Base-by-base conservation (phyloP, 352 stramenopile species). In the Blastocystis sp. region DNA sequence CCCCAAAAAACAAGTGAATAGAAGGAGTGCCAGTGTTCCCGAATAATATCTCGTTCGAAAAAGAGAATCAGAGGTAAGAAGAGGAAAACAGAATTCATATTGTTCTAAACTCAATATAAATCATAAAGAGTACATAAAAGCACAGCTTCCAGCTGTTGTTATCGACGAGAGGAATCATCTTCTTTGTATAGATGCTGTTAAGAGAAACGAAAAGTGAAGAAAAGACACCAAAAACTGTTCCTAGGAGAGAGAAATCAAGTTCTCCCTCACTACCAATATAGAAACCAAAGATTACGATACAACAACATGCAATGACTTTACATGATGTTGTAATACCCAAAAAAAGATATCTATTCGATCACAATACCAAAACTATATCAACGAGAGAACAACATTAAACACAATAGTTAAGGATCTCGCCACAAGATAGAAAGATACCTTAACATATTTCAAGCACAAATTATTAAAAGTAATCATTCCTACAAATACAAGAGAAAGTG, bases 171-270 rank as follows among this genome's bases (percentile, higher is more conserved):
- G 92, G 91, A 0, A 95, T 78, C 5, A 95, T 90, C 88, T 94
- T 95, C 80, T 95, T 95, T 24, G 93, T 96, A 77, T 93, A 95
- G 66, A 96, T 95, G 35, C 92, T 94, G 90, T 96, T 96, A 11
- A 96, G 90, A 22, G 91, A 94, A 5, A 96, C 93, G 90, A 95
- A 95, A n/a, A 95, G 91, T 24, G 92, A 95, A 13, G 92, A 93
- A 19, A 92, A 90, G 0, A 96, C 90, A 7, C 94, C 94, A 57
- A 91, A 93, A 11, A 94, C 54, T 7, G 93, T 94, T 30, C 94
- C 94, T 5, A 93, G 73, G 1, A 93, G 58, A 24, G 91, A 94
- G 89, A 95, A 95, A 64, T 95, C 92, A 30, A 95, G 75, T 79
- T 96, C 93, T 42, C 93, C 93, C 42, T 94, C 90, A 13, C 91